Conservation (phyloP, 192 early-diverging fungal species). For the Linnemannia elongata region DNA sequence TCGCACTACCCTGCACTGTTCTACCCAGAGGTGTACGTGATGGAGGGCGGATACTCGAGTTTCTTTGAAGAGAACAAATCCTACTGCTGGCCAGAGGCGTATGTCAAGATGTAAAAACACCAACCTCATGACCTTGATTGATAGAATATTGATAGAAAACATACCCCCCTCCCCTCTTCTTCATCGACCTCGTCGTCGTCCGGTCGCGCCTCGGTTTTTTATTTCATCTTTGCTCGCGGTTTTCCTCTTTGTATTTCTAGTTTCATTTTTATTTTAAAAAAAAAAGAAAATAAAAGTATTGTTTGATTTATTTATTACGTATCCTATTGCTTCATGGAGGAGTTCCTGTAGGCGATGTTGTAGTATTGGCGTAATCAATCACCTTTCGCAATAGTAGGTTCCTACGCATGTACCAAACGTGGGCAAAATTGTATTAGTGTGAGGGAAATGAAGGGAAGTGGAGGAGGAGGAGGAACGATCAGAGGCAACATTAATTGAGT, state of each 20-base stretch:
- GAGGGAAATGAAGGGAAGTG: not conserved
- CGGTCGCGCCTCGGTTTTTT: not conserved
- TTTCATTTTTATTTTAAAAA: too few relatives aligned
- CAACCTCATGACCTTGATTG: not conserved
- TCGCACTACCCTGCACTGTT: constrained; percentile 80
- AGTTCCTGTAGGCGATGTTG: not conserved
- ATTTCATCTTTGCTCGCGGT: not conserved
- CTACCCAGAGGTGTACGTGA: constrained; percentile 90
- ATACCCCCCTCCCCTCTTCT: not conserved
- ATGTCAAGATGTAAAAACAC: constrained; percentile 80
- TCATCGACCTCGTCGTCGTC: not conserved
- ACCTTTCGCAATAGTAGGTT: constrained; percentile 18
- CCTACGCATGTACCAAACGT: constrained; percentile 9
- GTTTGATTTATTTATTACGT: not conserved
- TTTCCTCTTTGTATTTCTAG: constrained; percentile 3
- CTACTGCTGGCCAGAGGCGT: constrained; percentile 79
- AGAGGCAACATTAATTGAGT: not conserved
- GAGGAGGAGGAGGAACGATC: not conserved
- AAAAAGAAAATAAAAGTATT: not conserved
- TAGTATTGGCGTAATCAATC: constrained; percentile 23
- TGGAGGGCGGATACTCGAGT: constrained; percentile 85
- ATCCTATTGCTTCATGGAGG: not conserved
- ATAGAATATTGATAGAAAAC: not conserved
- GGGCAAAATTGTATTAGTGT: not conserved
- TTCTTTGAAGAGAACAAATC: constrained; percentile 74